Base-by-base conservation (phyloP, 1,139 yeast species). In the Candida smagusa region DNA sequence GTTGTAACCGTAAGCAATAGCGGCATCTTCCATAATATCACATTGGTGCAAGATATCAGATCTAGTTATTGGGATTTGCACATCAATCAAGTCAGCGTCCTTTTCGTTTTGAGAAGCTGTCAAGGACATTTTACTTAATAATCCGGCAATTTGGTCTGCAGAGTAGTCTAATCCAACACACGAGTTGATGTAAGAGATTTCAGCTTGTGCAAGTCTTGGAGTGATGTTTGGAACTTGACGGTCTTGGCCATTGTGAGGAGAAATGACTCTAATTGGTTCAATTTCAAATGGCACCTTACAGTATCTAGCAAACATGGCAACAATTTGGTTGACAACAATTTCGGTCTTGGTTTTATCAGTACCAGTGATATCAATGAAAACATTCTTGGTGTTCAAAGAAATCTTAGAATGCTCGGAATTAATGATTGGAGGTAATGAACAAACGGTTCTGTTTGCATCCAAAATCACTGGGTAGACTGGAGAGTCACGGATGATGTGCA, bases 11-110 rank as follows among this genome's bases (percentile, higher is more conserved):
- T 89, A 94, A 26, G 89, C 95, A 58, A 94, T 84, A 37, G 97
- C 98, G 34, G 90, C 96, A 63, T 94, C 99, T 65, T 94, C 99
- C 96, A 94, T 86, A 50, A 94, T 84, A 65, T 94, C 99, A 74
- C 98, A 92, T 63, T 89, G 96, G 64, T 94, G 99, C 56, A 94
- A 76, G 46, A 94, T 79, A 63, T 94, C 99, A 7, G 97, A 82
- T 69, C 99, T 83, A 33, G 98, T 92, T 52, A 88, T 82, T 49
- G 99, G 98, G 44, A 92, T 78, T 33, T 68, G 60, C 39, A 92
- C 95, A 40, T 84, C 81, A 40, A 90, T 58, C 30, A 77, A 49
- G 47, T 80, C 74, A 13, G 68, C 52, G 47, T 79, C 75, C 4
- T 60, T 54, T 5, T 64, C 43, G 4, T 83, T 68, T 24, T 80